Evolutionary conservation across 1,284 basidiomycete species (phyloP), one percentile per base, ranked within the genome.

Genomic region (Rhodotorula sp.): DNA sequence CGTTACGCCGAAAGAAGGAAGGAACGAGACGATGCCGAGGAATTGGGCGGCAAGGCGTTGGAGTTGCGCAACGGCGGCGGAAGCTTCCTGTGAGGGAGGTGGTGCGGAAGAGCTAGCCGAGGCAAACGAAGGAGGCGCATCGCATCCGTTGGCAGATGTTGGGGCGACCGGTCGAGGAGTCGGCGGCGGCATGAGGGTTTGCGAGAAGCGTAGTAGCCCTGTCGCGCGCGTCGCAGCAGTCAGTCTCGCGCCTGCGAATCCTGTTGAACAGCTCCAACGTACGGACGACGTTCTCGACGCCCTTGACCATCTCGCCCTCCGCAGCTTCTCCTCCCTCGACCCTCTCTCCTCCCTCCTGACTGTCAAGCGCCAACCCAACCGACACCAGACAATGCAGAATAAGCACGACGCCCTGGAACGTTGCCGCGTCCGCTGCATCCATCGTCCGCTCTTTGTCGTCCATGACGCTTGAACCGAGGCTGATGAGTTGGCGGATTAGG

Each of bases 41-140:
- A 94, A 82, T 36, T 90, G 87, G 24, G 93, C 90, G 30, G 94
- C 84, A 79, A 91, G 89, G 59, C 90, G 85, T 80, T 92, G 92
- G 67, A 94, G 82, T 77, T 90, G 90, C 2, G 84, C 83, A 77
- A 94, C 91, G 1, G 89, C 90, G n/a, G 64, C 51, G 20, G 30
- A 29, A 15, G n/a, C 27, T 1, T 56, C 66, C 24, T 27, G 56
- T 2, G 83, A 82, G 47, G 81, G 78, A 55, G 85, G 84, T 8
- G 74, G 61, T 30, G 71, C 58, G 4, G 46, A 4, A 4, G 46
- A 5, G 8, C 59, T 2, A 30, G 49, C 30, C 19, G n/a, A 15
- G 2, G n/a, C 34, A 47, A 36, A 47, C 6, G 30, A 15, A n/a
- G 32, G 22, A 5, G 46, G 30, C 3, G 61, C 9, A 9, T 52